Evolutionary conservation across 2,329 filamentous ascomycete genomes (phyloP), one percentile per base, ranked within the genome.

Genomic region (Lachnellula hyalina): DNA sequence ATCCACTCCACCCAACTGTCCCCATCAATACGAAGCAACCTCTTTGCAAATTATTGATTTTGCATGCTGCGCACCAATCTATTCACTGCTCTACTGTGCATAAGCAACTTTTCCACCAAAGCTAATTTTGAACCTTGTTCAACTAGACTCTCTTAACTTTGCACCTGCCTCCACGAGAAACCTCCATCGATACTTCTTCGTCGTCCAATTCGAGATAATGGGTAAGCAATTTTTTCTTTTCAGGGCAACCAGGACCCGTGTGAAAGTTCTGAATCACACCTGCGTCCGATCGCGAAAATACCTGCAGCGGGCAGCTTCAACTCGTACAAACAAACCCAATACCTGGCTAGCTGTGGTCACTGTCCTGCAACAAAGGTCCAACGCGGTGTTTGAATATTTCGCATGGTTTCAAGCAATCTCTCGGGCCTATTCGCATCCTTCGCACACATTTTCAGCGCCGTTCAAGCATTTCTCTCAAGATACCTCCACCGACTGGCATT

Each of bases 211-310:
- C 56, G 45, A 62, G 38, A 67, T 61, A 65, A 69, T 69, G 66
- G 67, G 67, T 69, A 69, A 69, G 67, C 67, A 66, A 59, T 51
- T 42, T 45, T 63, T 64, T 64, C 53, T 55, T 64, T 62, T 54
- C 28, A 40, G 47, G 51, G 50, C 51, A 55, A 52, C 45, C 45
- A 54, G 54, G 47, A 53, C 53, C 52, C 38, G 25, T 50, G 49
- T 54, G 35, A 32, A 5, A 52, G 34, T 42, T 41, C 41, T 50
- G 51, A 49, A 44, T 19, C 40, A 44, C 47, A 46, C 25, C 35
- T 47, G 32, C 25, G 21, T 48, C 45, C 28, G 41, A 52, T 47
- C 44, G 41, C 53, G 49, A 44, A 53, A 36, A 32, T 35, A 57
- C 45, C 34, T 50, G 45, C 55, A 41, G 49, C 50, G 46, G 53